Evolutionary conservation across 2,329 filamentous ascomycete species (phyloP), one percentile per base, ranked within the genome.

Genomic region (Pseudophaeomoniella oleicola): DNA sequence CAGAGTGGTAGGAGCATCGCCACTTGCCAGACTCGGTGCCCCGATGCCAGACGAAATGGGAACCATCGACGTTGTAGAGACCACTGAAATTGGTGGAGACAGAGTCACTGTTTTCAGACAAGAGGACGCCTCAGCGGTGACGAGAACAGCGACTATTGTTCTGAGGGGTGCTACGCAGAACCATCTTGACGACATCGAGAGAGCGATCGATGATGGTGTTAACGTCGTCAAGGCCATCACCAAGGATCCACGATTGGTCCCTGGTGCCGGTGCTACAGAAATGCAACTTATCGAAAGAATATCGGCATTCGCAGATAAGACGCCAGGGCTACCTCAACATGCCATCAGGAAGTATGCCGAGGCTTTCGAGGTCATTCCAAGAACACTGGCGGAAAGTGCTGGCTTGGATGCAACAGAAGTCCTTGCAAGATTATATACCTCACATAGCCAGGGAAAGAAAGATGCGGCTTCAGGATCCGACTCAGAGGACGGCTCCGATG

Each of bases 41-140:
- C 90, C 90, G 32, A 98, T 98, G 90, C 90, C 92, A n/a, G 90
- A 98, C 50, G 90, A 98, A 70, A 96, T 94, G 87, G 90, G 90
- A 46, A 81, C 64, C 50, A 77, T 98, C 44, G 90, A 98, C 56
- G 62, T 98, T 39, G 90, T 98, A 19, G 90, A 98, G 71, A 96
- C 92, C 2, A 72, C 92, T 32, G 90, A 98, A 63, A 96, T 98
- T 56, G 90, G 90, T 45, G 90, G 90, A 49, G 90, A 98, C 67
- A 81, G 90, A 43, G 92, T 98, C 40, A 98, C 90, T 30, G 88
- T 98, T 40, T 98, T 98, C 75, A 74, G 92, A 52, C 90, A 98
- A 69, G 90, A 98, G 59, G 61, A 62, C 16, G 46, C 52, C 38
- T 78, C 85, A 53, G 85, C 94, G 50, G 73, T 78, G 38, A 96